Conservation (phyloP, 768 basidiomycete genomes). For the Hemileccinum impolitum region DNA sequence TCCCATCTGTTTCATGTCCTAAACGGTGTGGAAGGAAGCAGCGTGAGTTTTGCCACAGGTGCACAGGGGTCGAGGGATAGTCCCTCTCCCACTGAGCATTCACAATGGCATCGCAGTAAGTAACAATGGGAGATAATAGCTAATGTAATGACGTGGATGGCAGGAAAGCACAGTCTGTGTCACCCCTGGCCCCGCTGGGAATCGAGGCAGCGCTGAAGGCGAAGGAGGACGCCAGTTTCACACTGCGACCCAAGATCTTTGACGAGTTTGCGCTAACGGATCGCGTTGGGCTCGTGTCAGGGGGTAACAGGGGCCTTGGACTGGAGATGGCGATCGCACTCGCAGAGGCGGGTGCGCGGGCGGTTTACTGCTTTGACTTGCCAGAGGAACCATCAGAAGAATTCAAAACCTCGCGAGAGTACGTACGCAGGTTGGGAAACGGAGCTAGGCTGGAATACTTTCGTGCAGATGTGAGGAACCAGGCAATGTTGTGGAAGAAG, state of each 20-base stretch:
- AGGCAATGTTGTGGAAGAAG: conserved; percentile 53
- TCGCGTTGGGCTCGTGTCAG: conserved; percentile 60
- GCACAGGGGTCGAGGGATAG: too few relatives aligned
- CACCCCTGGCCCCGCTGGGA: conserved; percentile 59
- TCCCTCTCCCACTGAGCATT: too few relatives aligned
- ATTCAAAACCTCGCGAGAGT: conserved; percentile 52
- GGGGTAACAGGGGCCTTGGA: conserved; percentile 68
- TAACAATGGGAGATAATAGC: too few relatives aligned
- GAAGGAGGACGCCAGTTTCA: conserved; percentile 32
- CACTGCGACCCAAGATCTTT: conserved; percentile 49
- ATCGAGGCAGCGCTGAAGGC: conserved; percentile 55
- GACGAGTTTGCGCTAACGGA: conserved; percentile 57
- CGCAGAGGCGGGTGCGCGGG: conserved; percentile 68
- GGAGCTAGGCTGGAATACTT: conserved; percentile 56
- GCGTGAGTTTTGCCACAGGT: too few relatives aligned
- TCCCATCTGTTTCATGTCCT: too few relatives aligned
- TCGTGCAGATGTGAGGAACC: conserved; percentile 61
- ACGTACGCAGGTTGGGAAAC: conserved; percentile 45
- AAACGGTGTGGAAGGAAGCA: too few relatives aligned
- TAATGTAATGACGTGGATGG: not conserved
- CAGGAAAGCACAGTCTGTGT: conserved; percentile 39
- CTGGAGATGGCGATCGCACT: conserved; percentile 81
- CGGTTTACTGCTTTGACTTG: conserved; percentile 70
- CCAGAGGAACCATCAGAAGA: conserved; percentile 53
- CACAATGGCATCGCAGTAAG: conserved; percentile 1